Percentiles rank a stretch among this genome's conserved stretches.
Evolutionary conservation across 192 early-diverging fungal species (phyloP).

Genomic region (Entomortierella lignicola): DNA sequence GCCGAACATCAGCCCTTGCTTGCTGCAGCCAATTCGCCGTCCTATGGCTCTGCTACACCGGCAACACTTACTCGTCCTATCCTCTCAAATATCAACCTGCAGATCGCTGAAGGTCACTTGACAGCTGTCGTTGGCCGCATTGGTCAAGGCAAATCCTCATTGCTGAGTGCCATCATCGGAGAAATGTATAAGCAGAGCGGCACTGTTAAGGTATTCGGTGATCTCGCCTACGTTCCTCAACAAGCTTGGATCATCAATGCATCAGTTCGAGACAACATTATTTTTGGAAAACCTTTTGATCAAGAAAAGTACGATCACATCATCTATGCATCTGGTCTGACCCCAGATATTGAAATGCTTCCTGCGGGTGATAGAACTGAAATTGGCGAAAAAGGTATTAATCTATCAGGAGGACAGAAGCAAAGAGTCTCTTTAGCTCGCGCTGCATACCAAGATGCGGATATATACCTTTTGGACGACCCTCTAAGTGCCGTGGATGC

Average conservation of each 20-base stretch:
- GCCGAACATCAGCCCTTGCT: slow-evolving; percentile 30
- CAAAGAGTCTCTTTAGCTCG: slow-evolving; percentile 70
- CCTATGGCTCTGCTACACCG: neutral
- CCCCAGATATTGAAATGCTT: slow-evolving; percentile 85
- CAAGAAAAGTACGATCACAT: slow-evolving; percentile 77
- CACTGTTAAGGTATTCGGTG: slow-evolving; percentile 67
- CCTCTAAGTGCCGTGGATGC: slow-evolving; percentile 71
- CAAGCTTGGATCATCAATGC: slow-evolving; percentile 96
- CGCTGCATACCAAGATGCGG: slow-evolving; percentile 91
- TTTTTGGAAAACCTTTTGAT: slow-evolving; percentile 85
- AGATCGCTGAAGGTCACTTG: slow-evolving; percentile 28
- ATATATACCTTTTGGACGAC: slow-evolving; percentile 66
- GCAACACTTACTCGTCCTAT: neutral
- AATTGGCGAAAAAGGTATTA: slow-evolving; percentile 91
- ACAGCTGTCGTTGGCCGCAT: slow-evolving; percentile 24
- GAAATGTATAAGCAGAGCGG: slow-evolving; percentile 83
- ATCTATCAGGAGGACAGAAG: slow-evolving; percentile 93
- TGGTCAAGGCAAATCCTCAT: slow-evolving; percentile 68
- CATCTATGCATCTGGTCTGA: slow-evolving; percentile 83
- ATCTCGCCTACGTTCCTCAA: slow-evolving; percentile 70
- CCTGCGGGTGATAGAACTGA: slow-evolving; percentile 89
- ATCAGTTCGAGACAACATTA: slow-evolving; percentile 88
- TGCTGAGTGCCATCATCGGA: slow-evolving; percentile 70
- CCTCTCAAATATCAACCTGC: slow-evolving; percentile 49
- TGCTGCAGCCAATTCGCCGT: neutral